Evolutionary conservation across 148 eudicot species (phyloP).

Genomic region (Vaccinium darrowii): DNA sequence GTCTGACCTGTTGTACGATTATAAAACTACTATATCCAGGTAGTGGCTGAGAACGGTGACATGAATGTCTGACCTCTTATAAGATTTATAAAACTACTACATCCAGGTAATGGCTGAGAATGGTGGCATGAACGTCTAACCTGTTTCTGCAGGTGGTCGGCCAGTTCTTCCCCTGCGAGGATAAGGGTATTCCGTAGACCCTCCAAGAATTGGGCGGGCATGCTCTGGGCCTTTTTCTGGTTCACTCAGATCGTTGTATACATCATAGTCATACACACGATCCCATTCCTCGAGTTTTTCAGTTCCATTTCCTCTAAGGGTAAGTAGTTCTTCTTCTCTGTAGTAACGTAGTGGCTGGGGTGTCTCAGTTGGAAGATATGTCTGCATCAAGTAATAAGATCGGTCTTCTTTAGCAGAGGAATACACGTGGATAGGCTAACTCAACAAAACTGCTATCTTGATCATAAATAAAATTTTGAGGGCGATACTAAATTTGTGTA

Average conservation of each 20-base stretch:
- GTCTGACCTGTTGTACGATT: background rate
- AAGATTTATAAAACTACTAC: background rate
- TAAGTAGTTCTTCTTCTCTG: constrained; percentile 68
- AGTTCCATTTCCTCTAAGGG: constrained; percentile 66
- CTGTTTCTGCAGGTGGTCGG: constrained; percentile 55
- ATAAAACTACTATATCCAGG: background rate
- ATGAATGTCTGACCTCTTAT: too few species aligned
- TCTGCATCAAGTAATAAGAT: constrained; percentile 27
- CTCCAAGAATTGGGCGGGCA: constrained; percentile 72
- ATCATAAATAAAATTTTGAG: background rate
- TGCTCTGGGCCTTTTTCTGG: constrained; percentile 53
- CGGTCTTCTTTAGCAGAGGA: background rate
- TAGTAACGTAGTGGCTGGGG: constrained; percentile 45
- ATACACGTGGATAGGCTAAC: background rate
- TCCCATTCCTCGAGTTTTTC: constrained; percentile 86
- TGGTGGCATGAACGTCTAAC: constrained; percentile 25
- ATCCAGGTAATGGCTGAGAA: background rate
- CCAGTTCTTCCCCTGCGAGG: constrained; percentile 85
- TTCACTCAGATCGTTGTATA: constrained; percentile 73
- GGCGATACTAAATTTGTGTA: background rate
- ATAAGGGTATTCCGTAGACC: constrained; percentile 64
- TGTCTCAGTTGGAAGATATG: constrained; percentile 66
- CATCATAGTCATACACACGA: constrained; percentile 80
- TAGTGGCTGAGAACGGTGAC: background rate
- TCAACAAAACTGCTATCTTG: background rate